Evolutionary conservation across 306 rosid genomes (phyloP).

Genomic region (Delonix regia): DNA sequence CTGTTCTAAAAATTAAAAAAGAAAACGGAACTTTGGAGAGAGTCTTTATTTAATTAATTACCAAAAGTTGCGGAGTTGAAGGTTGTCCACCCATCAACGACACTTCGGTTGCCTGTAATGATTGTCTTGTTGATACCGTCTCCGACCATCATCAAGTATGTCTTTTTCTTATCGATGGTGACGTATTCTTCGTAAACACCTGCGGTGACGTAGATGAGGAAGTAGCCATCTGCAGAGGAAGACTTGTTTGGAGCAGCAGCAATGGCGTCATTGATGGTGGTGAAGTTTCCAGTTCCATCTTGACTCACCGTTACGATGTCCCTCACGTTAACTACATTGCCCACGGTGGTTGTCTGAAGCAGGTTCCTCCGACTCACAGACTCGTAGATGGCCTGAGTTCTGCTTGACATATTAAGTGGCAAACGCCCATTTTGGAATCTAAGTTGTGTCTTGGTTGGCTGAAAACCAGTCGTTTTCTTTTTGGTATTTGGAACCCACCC

Average conservation of each 20-base stretch:
- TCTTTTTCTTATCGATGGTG: conserved; percentile 65
- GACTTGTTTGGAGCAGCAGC: conserved; percentile 84
- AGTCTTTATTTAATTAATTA: conserved; percentile 26
- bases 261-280: conserved; percentile 78
- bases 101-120: conserved; percentile 82
- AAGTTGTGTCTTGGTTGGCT: conserved; percentile 38
- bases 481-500: conserved; percentile 74
- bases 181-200: conserved; percentile 85
- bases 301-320: conserved; percentile 72
- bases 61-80: conserved; percentile 91
- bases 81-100: conserved; percentile 82
- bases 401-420: conserved; percentile 73
- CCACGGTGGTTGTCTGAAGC: conserved; percentile 31
- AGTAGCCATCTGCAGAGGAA: conserved; percentile 53
- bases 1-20: not conserved
- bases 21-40: not conserved
- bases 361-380: conserved; percentile 64
- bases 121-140: conserved; percentile 84
- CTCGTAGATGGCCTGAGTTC: conserved; percentile 61
- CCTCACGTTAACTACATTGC: conserved; percentile 48
- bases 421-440: conserved; percentile 66
- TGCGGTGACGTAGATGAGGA: conserved; percentile 74
- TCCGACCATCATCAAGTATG: conserved; percentile 77
- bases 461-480: conserved; percentile 35
- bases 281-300: conserved; percentile 80